A percentile compares a stretch with the other conserved stretches of the same genome.
These are phyloP conservation scores for Didymella exigua DNA, from an alignment of 2,329 filamentous ascomycete species.

Conservation along the genomic window DNA sequence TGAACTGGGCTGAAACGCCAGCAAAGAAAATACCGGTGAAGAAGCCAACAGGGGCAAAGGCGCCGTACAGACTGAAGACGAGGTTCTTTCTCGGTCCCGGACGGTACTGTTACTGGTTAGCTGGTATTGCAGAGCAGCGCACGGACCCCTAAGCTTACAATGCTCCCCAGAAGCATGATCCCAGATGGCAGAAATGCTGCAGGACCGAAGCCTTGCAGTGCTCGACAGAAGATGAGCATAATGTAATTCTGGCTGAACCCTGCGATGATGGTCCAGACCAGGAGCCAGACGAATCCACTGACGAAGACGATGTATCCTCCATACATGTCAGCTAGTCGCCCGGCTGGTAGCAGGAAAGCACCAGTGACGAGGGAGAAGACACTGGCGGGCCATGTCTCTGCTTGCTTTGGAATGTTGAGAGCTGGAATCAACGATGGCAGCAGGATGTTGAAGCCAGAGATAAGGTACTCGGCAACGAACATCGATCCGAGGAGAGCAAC, in stretches of 20 bases:
- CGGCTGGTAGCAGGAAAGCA: constrained; percentile 55
- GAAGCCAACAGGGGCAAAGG: constrained; percentile 57
- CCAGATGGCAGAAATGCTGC: constrained; percentile 74
- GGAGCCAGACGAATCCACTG: constrained; percentile 66
- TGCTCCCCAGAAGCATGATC: constrained; percentile 68
- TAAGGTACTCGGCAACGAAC: constrained; percentile 73
- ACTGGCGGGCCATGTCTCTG: constrained; percentile 54
- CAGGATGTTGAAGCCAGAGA: constrained; percentile 75
- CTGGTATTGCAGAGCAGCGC: not conserved
- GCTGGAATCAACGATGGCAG: constrained; percentile 67
- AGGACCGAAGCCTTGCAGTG: constrained; percentile 74
- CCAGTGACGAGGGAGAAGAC: constrained; percentile 47
- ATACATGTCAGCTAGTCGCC: constrained; percentile 63
- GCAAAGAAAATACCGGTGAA: constrained; percentile 48
- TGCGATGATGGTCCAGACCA: constrained; percentile 70
- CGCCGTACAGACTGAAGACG: constrained; percentile 65
- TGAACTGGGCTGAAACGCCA: constrained; percentile 38
- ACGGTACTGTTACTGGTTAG: constrained; percentile 56
- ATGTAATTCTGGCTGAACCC: constrained; percentile 71
- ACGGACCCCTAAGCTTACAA: constrained; percentile 24
- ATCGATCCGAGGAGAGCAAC: constrained; percentile 67
- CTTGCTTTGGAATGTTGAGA: constrained; percentile 70
- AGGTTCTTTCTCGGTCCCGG: constrained; percentile 73
- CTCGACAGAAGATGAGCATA: constrained; percentile 76
- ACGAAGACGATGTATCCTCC: constrained; percentile 70